Base-by-base conservation (phyloP, 192 early-diverging fungal genomes). In the Podila clonocystis region DNA sequence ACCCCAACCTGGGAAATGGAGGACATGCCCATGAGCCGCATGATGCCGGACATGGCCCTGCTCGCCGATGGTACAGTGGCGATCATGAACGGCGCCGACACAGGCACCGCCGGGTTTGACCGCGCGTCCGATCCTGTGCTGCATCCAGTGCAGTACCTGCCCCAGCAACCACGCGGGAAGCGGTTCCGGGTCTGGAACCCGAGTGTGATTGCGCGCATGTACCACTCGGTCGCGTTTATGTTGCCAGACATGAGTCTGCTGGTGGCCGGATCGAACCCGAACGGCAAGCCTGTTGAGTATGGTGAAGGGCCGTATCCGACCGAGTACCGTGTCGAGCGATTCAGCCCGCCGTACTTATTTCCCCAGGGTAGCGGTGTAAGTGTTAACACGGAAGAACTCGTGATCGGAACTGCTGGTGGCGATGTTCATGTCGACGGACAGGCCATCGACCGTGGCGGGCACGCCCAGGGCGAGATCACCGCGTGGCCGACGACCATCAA, bases 291-390 rank as follows among this genome's bases (percentile, higher is more conserved):
- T 2, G 66, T 82, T 26, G 48, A 66, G 24, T 76, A 72, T 24
- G 70, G 36, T 38, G 79, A 83, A 9, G 67, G 72, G 3, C 64
- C 62, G n/a, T 87, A 77, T 55, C 85, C 85, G 20, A 86, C 84
- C 17, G 84, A 86, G 19, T 90, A 74, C 52, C 72, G 87, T 34
- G 85, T 87, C 13, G 89, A 90, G 57, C 70, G 80, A 12, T 90
- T 85, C 58, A 80, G 85, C 3, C 89, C 89, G 12, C 86, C 86
- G n/a, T 90, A 90, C 49, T 60, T 90, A 6, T 88, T 86, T 68
- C 73, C 69, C 5, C 63, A 67, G 19, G 34, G 48, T 20, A 12
- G 13, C 26, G 62, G 9, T 2, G 28, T 17, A 9, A 45, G 34
- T 17, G 38, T 26, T 5, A 29, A 2, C 3, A 12, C 29, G 5